phyloP scores from a whole-genome alignment of 2,329 filamentous ascomycete genomes.

The Ilyonectria destructans region DNA sequence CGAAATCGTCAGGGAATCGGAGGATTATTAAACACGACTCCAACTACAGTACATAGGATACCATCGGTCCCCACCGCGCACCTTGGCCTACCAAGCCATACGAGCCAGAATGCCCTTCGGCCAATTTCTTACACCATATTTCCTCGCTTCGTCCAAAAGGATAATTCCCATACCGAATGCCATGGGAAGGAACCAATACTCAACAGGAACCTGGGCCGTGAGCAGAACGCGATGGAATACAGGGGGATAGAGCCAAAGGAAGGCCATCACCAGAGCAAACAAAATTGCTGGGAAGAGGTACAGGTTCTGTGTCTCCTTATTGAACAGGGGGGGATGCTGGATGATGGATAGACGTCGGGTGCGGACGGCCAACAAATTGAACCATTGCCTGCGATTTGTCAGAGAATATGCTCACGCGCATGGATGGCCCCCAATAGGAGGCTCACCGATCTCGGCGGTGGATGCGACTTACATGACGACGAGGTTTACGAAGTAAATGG shows the following conservation, averaged over 20 bases:
- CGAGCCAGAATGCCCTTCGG: conserved; percentile 28
- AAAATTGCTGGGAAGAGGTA: conserved; percentile 80
- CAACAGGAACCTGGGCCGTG: conserved; percentile 77
- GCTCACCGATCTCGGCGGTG: conserved; percentile 30
- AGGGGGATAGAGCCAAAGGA: conserved; percentile 81
- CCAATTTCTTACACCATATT: conserved; percentile 36
- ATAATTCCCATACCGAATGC: conserved; percentile 70
- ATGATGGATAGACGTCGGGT: conserved; percentile 79
- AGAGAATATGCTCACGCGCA: conserved; percentile 25
- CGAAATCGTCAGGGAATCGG: not conserved
- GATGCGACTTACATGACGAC: conserved; percentile 75
- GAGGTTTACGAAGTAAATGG: conserved; percentile 85
- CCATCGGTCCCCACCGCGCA: conserved; percentile 5
- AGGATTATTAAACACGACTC: not conserved
- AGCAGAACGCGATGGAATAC: conserved; percentile 73
- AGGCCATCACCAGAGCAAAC: conserved; percentile 78
- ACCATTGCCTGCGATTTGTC: conserved; percentile 69
- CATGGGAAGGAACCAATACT: conserved; percentile 84
- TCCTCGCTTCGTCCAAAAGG: conserved; percentile 34
- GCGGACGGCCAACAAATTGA: conserved; percentile 80
- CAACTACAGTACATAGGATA: conserved; percentile 7
- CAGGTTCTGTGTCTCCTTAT: conserved; percentile 76
- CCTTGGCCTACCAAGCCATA: conserved; percentile 33
- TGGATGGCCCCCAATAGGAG: not conserved
- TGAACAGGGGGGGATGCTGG: conserved; percentile 80